Percentiles rank a stretch among this genome's conserved stretches.
Conservation (phyloP, 768 basidiomycete genomes). For the Leccinum aurantiacum region DNA sequence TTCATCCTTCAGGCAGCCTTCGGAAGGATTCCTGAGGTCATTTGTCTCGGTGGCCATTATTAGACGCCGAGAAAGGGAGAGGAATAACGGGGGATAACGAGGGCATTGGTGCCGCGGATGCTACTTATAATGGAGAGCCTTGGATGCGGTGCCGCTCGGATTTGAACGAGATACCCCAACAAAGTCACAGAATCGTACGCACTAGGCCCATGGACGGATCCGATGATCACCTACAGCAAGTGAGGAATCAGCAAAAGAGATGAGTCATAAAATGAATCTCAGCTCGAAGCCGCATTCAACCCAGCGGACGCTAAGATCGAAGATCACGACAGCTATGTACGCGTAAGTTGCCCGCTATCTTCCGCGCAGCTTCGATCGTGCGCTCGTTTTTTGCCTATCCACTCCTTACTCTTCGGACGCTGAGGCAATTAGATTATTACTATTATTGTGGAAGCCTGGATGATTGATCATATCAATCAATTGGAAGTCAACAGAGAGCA, state of each 20-base stretch:
- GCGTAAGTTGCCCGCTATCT: too few relatives aligned
- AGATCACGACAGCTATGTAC: not conserved
- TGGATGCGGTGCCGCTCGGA: not conserved
- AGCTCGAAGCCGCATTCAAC: not conserved
- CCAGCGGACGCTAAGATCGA: not conserved
- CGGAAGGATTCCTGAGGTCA: conserved; percentile 5
- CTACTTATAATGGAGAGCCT: not conserved
- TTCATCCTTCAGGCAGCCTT: conserved; percentile 22
- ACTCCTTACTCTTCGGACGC: too few relatives aligned
- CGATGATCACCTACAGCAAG: too few relatives aligned
- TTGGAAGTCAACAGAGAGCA: not conserved
- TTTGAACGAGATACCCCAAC: not conserved
- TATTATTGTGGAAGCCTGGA: not conserved
- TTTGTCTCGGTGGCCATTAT: conserved; percentile 27
- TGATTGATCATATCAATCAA: not conserved
- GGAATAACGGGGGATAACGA: not conserved
- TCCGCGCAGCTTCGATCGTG: not conserved
- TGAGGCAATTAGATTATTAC: not conserved
- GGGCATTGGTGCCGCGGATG: not conserved
- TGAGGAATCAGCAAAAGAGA: not conserved
- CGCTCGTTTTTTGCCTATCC: too few relatives aligned
- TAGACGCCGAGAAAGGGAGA: not conserved
- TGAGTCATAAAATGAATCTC: not conserved
- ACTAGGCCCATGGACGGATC: not conserved
- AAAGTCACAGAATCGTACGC: not conserved